Evolutionary conservation across 106 monocot species (phyloP), one percentile per base, ranked within the genome.

Genomic region (Dendrobium chrysotoxum): DNA sequence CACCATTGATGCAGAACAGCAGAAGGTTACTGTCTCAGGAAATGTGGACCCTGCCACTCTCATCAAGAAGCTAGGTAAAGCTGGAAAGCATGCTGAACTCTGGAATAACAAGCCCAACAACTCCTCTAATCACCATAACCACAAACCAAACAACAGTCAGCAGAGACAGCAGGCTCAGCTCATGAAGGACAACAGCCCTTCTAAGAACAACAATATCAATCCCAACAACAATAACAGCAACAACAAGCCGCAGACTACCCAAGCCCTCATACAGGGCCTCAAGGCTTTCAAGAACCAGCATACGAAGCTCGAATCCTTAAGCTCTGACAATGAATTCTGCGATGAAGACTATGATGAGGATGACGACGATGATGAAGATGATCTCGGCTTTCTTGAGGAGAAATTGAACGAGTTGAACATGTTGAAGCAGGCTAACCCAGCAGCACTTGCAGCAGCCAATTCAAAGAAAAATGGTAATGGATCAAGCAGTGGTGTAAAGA

Each of bases 1-100:
- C 13, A 78, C 50, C 77, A 75, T 93, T 57, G 93, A 93, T 75
- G 80, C 85, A 53, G 93, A 88, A 81, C 75, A 83, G 46, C 90
- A 90, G 85, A 93, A 90, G 85, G 93, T 93, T 67, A 85, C 88
- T 28, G 88, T 90, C 39, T 82, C 88, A 75, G 93, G 90, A 53
- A 93, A 79, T 82, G 90, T 93, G 40, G 88, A 90, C 71, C 82
- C 93, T 42, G 86, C 79, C 10, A 85, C 85, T 0, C 85, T 93
- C 57, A 90, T 93, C 79, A 87, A 87, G 80, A 86, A 81, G 83
- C 86, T 93, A 47, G 72, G 77, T 40, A 93, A 26, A 80, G 85
- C 88, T 65, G 93, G 93, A 53, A 93, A 93, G 80, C 93, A 93
- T 79, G 93, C 93, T 58, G 85, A 90, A 72, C 90, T 93, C 40